Base-by-base conservation (phyloP, 2,329 filamentous ascomycete species). In the Aspergillus pseudotamarii region DNA sequence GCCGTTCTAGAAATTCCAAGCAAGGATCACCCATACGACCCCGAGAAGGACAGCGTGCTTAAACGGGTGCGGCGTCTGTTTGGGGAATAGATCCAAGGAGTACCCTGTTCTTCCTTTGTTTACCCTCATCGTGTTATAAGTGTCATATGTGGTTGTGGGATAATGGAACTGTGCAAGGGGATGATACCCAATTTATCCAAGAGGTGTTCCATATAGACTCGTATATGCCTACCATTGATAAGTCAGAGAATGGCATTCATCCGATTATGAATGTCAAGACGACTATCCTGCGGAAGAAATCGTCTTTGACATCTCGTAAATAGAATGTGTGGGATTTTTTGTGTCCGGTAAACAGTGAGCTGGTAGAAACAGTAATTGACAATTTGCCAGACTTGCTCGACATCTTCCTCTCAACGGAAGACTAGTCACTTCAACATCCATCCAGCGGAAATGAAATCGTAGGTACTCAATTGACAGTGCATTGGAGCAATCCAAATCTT, bases 1-100 rank as follows among this genome's bases (percentile, higher is more conserved):
- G 90, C 93, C 26, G 86, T 99, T 60, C 88, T 99, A 62, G 95
- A 99, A 80, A 98, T 99, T 65, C 95, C 95, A 28, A 96, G 93
- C 82, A 99, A 99, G 85, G 95, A 99, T 78, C 95, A 99, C 78
- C 95, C 95, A 2, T 99, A 99, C 76, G 94, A 99, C 73, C 95
- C 95, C 0, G 95, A 99, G 81, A 99, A 99, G 84, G 95, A 99
- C 79, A 98, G 94, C 75, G 94, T 99, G 50, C 79, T 99, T 80
- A 91, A 94, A 81, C 87, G 95, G 69, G 95, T 99, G 68, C 83
- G 87, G 76, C 87, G 89, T 73, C 74, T 92, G 67, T 90, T 90
- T 79, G 88, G 88, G 69, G 88, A 85, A 72, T 84, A 72, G 66
- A 57, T 66, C 28, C 60, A 63, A 48, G 41, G 51, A 56, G 57